Evolutionary conservation across 1,284 basidiomycete species (phyloP).

Genomic region (Gomphus bonarii): DNA sequence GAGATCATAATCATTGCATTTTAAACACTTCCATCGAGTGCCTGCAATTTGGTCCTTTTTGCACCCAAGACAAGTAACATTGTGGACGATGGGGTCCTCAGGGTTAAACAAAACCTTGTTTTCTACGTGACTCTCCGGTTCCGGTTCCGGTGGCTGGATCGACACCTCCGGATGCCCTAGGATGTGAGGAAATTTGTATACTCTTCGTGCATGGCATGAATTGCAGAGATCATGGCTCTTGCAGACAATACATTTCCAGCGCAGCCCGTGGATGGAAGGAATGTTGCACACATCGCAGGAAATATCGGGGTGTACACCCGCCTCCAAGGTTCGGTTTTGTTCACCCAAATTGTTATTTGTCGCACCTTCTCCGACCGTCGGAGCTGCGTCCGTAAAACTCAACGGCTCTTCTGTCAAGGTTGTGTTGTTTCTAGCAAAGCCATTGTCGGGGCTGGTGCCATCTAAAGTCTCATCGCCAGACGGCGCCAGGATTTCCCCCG

Average conservation of each 20-base stretch:
- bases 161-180: conserved; percentile 3
- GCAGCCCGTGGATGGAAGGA: conserved; percentile 10
- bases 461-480: not conserved
- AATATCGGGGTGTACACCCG: not conserved
- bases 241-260: conserved; percentile 14
- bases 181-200: not conserved
- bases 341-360: not conserved
- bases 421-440: not conserved
- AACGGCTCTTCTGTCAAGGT: not conserved
- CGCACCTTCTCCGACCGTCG: not conserved
- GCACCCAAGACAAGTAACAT: not conserved
- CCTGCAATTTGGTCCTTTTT: not conserved
- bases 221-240: conserved; percentile 14
- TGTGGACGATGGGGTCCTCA: not conserved
- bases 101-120: not conserved
- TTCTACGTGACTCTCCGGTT: not conserved
- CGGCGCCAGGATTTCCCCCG: not conserved
- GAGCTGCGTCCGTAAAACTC: not conserved
- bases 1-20: not conserved
- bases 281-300: not conserved
- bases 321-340: not conserved
- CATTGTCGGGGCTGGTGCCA: not conserved
- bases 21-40: not conserved
- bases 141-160: not conserved
- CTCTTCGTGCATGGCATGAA: conserved; percentile 11